Conservation (phyloP, 148 eudicot genomes). For the Chenopodium suecicum region DNA sequence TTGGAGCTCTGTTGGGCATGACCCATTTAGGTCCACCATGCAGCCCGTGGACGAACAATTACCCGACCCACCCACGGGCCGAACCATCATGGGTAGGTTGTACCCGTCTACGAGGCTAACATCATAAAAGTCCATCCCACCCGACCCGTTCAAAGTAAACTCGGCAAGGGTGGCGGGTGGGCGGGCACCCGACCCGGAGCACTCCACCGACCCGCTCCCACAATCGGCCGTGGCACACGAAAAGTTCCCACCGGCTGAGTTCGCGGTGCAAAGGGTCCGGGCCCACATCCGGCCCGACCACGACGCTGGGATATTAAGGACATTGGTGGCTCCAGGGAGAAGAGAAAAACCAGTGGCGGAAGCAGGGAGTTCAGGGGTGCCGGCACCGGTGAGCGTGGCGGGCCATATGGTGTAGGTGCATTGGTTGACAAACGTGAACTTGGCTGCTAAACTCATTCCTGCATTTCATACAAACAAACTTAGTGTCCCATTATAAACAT, state of each 20-base stretch:
- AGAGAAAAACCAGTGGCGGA: conserved; percentile 70
- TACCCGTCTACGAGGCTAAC: conserved; percentile 91
- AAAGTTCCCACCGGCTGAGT: conserved; percentile 51
- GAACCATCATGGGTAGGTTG: conserved; percentile 58
- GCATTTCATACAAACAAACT: conserved; percentile 6
- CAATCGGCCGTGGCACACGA: conserved; percentile 70
- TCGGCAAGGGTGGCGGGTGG: conserved; percentile 86
- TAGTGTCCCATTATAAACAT: background rate
- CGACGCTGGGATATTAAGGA: conserved; percentile 42
- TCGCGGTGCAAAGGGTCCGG: conserved; percentile 53
- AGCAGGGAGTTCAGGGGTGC: conserved; percentile 54
- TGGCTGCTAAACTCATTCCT: conserved; percentile 48
- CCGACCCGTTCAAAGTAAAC: conserved; percentile 66
- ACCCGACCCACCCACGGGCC: conserved; percentile 50
- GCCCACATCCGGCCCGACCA: conserved; percentile 98
- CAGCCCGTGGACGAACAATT: conserved; percentile 62
- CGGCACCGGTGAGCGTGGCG: conserved; percentile 64
- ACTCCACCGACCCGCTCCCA: conserved; percentile 46
- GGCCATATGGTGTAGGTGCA: conserved; percentile 78
- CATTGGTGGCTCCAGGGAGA: conserved; percentile 32
- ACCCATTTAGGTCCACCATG: conserved; percentile 46
- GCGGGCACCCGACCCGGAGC: conserved; percentile 56
- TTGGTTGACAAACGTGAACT: conserved; percentile 62
- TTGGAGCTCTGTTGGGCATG: conserved; percentile 51
- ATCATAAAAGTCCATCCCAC: conserved; percentile 72